Conservation (phyloP, 139 green algal species). For the Yamagishiella unicocca region DNA sequence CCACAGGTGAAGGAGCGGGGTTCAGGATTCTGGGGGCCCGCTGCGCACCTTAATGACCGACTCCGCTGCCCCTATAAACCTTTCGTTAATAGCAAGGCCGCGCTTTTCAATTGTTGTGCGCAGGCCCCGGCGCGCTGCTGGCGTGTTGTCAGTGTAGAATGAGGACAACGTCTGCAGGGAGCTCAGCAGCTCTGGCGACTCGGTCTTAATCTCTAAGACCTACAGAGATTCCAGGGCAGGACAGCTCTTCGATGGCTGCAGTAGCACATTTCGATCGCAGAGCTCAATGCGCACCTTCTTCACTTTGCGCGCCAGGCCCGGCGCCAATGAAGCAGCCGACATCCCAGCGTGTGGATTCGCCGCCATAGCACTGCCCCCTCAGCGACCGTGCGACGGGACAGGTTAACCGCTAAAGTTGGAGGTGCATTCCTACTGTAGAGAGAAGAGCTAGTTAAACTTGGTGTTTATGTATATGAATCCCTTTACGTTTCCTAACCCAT, state of each 20-base stretch:
- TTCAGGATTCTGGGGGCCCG: background rate
- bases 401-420: constrained; percentile 1
- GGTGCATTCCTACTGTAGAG: background rate
- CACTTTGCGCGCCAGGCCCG: constrained; percentile 86
- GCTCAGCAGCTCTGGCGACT: constrained; percentile 85
- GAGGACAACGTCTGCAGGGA: constrained; percentile 81
- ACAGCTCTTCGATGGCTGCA: background rate
- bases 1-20: background rate
- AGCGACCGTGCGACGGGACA: background rate
- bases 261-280: background rate
- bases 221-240: constrained; percentile 54
- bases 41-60: constrained; percentile 71
- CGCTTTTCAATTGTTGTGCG: constrained; percentile 84
- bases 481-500: too few species aligned
- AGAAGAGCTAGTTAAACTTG: background rate
- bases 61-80: constrained; percentile 85
- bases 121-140: constrained; percentile 53
- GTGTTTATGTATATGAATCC: background rate
- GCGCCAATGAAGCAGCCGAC: constrained; percentile 61
- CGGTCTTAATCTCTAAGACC: constrained; percentile 90
- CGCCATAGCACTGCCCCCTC: constrained; percentile 5
- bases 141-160: constrained; percentile 86
- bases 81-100: constrained; percentile 78
- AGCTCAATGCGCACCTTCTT: constrained; percentile 75
- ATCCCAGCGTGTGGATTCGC: background rate